phyloP scores from a whole-genome alignment of 2,329 filamentous ascomycete genomes.

The Trichoderma endophyticum region DNA sequence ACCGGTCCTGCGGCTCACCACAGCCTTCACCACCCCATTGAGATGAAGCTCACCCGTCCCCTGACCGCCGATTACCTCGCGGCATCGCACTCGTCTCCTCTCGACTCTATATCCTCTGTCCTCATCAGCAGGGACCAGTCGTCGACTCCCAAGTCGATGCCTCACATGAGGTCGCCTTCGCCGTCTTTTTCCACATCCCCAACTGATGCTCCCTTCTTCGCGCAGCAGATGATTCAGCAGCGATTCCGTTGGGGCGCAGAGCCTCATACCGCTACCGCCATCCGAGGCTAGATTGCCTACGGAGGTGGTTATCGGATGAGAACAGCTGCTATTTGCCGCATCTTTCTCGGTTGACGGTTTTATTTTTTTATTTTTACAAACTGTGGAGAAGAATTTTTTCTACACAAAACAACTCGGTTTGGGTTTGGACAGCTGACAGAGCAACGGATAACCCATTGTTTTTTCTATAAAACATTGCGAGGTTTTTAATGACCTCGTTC shows the following conservation, averaged over 20 bases:
- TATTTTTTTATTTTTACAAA: background rate
- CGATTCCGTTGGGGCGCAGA: conserved; percentile 49
- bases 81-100: conserved; percentile 19
- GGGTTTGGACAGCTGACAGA: conserved; percentile 2
- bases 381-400: background rate
- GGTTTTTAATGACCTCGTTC: background rate
- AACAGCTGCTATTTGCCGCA: conserved; percentile 2
- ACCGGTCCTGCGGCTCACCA: conserved; percentile 42
- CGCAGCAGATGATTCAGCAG: conserved; percentile 40
- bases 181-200: conserved; percentile 46
- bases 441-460: background rate
- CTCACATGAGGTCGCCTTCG: conserved; percentile 43
- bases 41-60: conserved; percentile 20
- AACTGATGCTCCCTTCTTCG: conserved; percentile 38
- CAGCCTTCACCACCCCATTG: conserved; percentile 31
- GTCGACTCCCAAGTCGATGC: conserved; percentile 34
- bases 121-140: conserved; percentile 25
- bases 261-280: conserved; percentile 49
- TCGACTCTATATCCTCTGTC: conserved; percentile 29
- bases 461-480: background rate
- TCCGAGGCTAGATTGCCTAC: conserved; percentile 35
- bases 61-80: conserved; percentile 23
- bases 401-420: background rate
- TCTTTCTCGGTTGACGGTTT: conserved; percentile 2
- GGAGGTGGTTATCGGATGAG: conserved; percentile 22